A percentile compares a stretch with the other conserved stretches of the same genome.
Evolutionary conservation across 495 filamentous ascomycete genomes (phyloP).

Genomic region (Aspergillus cristatus): DNA sequence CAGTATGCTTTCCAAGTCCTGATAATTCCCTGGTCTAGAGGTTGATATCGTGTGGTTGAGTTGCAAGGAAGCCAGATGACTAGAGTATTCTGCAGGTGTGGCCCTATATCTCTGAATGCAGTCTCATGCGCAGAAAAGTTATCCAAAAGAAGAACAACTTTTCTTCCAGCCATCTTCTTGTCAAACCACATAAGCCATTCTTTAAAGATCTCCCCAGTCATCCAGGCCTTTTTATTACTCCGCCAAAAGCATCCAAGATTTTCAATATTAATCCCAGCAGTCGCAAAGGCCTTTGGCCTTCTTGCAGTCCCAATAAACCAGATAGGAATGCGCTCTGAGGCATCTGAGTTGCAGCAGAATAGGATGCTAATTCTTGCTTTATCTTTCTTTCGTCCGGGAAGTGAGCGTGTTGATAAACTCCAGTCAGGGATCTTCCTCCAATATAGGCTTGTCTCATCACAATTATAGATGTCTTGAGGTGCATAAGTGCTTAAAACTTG

Average conservation of each 20-base stretch:
- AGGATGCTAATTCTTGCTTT: conserved; percentile 13
- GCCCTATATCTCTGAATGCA: conserved; percentile 4
- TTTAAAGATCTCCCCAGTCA: conserved; percentile 15
- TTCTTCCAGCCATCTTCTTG: conserved; percentile 11
- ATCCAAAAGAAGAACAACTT: conserved; percentile 22
- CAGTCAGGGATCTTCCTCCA: conserved; percentile 16
- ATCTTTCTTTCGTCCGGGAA: conserved; percentile 9
- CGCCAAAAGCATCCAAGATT: conserved; percentile 12
- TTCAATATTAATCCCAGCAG: conserved; percentile 9
- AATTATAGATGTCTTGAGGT: conserved; percentile 20
- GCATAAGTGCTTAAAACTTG: conserved; percentile 2
- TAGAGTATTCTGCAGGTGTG: conserved; percentile 7
- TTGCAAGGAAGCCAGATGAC: conserved; percentile 21
- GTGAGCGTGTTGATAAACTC: conserved; percentile 7
- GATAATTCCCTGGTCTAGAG: conserved; percentile 25
- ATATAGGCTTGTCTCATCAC: conserved; percentile 20
- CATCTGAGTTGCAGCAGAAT: conserved; percentile 15
- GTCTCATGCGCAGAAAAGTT: conserved; percentile 20
- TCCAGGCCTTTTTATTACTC: conserved; percentile 21
- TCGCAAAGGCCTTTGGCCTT: conserved; percentile 9
- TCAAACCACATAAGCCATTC: conserved; percentile 22
- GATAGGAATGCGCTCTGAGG: conserved; percentile 10
- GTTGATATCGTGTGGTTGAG: conserved; percentile 17
- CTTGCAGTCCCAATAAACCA: conserved; percentile 20
- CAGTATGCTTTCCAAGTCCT: conserved; percentile 18